These are phyloP conservation scores for Cutaneotrichosporon dermatis DNA, from an alignment of 1,284 basidiomycete species.

Conservation along the genomic window DNA sequence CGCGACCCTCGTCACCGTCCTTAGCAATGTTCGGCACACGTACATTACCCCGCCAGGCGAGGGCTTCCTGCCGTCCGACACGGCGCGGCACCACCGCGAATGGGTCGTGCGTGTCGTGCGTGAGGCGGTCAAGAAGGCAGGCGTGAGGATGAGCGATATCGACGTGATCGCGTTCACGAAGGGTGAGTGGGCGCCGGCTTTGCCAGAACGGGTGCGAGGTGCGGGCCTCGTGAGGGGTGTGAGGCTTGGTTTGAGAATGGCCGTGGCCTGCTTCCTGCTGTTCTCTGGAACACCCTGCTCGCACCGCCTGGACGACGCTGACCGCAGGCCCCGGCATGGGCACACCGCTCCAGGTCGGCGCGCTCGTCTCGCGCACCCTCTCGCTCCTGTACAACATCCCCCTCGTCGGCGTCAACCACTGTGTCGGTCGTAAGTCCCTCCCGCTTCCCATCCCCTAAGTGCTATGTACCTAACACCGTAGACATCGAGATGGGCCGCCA, in stretches of 20 bases:
- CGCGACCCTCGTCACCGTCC: slow-evolving; percentile 56
- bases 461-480: slow-evolving; percentile 37
- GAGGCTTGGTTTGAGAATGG: too few relatives aligned
- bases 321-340: slow-evolving; percentile 92
- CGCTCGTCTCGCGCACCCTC: slow-evolving; percentile 91
- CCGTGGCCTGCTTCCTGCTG: too few relatives aligned
- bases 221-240: too few relatives aligned
- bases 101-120: slow-evolving; percentile 83
- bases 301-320: background rate
- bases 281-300: too few relatives aligned
- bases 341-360: slow-evolving; percentile 90
- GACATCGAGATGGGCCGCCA: slow-evolving; percentile 99
- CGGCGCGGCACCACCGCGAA: slow-evolving; percentile 89
- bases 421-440: slow-evolving; percentile 78
- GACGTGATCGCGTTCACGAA: slow-evolving; percentile 98
- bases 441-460: too few relatives aligned
- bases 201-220: too few relatives aligned
- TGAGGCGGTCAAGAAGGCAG: slow-evolving; percentile 70
- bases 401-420: slow-evolving; percentile 95
- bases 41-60: slow-evolving; percentile 98
- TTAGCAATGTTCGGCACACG: slow-evolving; percentile 88
- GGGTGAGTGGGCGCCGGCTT: slow-evolving; percentile 53
- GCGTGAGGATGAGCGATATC: slow-evolving; percentile 66
- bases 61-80: slow-evolving; percentile 93
- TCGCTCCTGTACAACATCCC: slow-evolving; percentile 85